Evolutionary conservation across 2,329 filamentous ascomycete species (phyloP).

Genomic region (Sphaerostilbella broomeana): DNA sequence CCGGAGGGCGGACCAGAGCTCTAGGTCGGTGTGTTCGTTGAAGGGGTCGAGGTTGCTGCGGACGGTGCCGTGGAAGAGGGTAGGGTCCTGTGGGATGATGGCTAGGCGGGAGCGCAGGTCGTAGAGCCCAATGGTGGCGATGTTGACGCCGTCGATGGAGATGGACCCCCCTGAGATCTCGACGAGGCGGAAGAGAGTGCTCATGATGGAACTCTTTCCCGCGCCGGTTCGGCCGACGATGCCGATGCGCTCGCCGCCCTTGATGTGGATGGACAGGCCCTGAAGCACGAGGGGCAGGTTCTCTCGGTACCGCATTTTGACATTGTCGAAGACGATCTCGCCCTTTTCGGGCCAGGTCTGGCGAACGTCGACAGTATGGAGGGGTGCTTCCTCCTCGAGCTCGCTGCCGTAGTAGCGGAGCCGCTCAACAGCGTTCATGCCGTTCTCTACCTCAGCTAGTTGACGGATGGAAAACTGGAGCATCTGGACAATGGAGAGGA

Average conservation of each 20-base stretch:
- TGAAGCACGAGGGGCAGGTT: constrained; percentile 67
- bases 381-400: constrained; percentile 82
- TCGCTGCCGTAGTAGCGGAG: constrained; percentile 82
- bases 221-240: constrained; percentile 77
- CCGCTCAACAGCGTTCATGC: constrained; percentile 94
- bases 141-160: constrained; percentile 60
- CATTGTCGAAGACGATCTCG: constrained; percentile 68
- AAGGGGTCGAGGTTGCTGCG: constrained; percentile 77
- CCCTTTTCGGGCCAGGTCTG: constrained; percentile 79
- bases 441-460: constrained; percentile 91
- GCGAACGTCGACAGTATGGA: constrained; percentile 67
- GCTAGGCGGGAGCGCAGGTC: constrained; percentile 69
- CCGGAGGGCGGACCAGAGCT: constrained; percentile 70
- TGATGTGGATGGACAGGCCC: constrained; percentile 64
- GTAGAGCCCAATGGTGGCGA: constrained; percentile 65
- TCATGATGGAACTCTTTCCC: constrained; percentile 80
- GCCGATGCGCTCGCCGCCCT: constrained; percentile 71
- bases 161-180: constrained; percentile 58
- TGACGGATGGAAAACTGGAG: constrained; percentile 93
- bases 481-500: constrained; percentile 88
- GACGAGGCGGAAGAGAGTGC: constrained; percentile 69
- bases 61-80: constrained; percentile 74
- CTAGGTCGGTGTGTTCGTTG: constrained; percentile 67
- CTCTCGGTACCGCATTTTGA: constrained; percentile 71
- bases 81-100: constrained; percentile 81